A percentile compares a stretch with the other conserved stretches of the same genome.
Conservation (phyloP, 2,329 filamentous ascomycete species). For the Xylariaceae sp. region DNA sequence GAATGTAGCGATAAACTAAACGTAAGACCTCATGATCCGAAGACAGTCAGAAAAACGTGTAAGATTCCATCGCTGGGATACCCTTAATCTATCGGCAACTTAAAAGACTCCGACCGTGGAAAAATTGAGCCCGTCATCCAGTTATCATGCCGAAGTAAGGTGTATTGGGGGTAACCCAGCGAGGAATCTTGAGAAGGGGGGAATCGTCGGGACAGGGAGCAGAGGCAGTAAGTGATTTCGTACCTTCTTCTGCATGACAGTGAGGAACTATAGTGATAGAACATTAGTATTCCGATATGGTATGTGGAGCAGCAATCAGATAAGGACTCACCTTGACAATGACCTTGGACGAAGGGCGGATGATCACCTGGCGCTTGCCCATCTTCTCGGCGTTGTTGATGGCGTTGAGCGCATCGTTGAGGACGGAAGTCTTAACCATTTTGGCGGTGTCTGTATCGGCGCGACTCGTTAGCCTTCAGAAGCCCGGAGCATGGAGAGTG, state of each 20-base stretch:
- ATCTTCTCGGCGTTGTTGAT: constrained; percentile 99
- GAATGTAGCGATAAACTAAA: constrained; percentile 93
- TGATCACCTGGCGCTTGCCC: constrained; percentile 98
- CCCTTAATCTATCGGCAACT: constrained; percentile 93
- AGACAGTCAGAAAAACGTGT: constrained; percentile 81
- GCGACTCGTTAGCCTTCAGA: constrained; percentile 55
- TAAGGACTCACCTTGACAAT: constrained; percentile 64
- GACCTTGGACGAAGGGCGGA: constrained; percentile 98
- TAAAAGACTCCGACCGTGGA: constrained; percentile 98
- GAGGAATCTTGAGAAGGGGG: constrained; percentile 6
- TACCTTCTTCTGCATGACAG: constrained; percentile 99
- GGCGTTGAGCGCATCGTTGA: constrained; percentile 97
- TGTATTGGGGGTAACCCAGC: constrained; percentile 11
- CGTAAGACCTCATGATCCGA: constrained; percentile 66
- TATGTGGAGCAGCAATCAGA: background rate
- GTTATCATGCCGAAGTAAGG: constrained; percentile 93
- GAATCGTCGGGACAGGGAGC: background rate
- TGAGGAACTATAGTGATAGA: constrained; percentile 61
- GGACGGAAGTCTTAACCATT: constrained; percentile 98
- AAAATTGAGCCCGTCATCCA: constrained; percentile 84
- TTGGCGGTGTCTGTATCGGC: constrained; percentile 64
- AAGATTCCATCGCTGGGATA: constrained; percentile 71
- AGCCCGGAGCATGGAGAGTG: constrained; percentile 65
- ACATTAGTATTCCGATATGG: background rate
- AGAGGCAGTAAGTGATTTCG: constrained; percentile 44